Percentiles rank a stretch among this genome's conserved stretches.
Conservation (phyloP, 352 stramenopile species). For the Phytophthora ramorum region DNA sequence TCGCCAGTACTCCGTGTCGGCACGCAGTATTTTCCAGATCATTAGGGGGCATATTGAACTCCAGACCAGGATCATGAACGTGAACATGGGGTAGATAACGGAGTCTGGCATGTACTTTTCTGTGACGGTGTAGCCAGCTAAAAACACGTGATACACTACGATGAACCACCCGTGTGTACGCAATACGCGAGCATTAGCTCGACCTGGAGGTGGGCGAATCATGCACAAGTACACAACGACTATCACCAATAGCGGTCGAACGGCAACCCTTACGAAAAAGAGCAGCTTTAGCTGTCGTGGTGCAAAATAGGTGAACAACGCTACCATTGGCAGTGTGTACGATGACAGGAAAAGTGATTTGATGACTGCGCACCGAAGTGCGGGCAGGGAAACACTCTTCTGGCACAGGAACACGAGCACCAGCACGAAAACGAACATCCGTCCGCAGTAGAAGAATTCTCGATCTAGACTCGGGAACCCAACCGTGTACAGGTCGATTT, state of each 20-base stretch:
- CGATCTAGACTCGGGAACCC: constrained; percentile 29
- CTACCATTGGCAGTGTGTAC: constrained; percentile 48
- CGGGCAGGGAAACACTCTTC: constrained; percentile 59
- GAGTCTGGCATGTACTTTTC: constrained; percentile 12
- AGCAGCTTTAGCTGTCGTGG: neutral
- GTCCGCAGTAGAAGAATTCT: constrained; percentile 46
- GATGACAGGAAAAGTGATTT: constrained; percentile 45
- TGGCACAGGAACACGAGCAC: constrained; percentile 54
- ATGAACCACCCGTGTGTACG: constrained; percentile 41
- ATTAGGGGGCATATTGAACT: constrained; percentile 37
- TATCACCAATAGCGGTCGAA: constrained; percentile 28
- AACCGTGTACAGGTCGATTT: constrained; percentile 27
- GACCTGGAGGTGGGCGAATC: constrained; percentile 24
- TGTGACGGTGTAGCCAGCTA: constrained; percentile 14
- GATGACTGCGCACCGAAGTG: constrained; percentile 34
- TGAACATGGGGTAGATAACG: constrained; percentile 15
- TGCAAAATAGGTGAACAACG: constrained; percentile 10
- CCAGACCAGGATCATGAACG: constrained; percentile 34
- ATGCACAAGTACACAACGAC: constrained; percentile 37
- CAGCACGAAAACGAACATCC: constrained; percentile 56
- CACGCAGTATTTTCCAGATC: constrained; percentile 50
- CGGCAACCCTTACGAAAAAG: constrained; percentile 30
- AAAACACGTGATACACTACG: constrained; percentile 31
- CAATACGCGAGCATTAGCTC: constrained; percentile 29
- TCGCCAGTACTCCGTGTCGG: constrained; percentile 53